Conservation (phyloP, 495 filamentous ascomycete species). For the Staphylotrichum tortipilum region DNA sequence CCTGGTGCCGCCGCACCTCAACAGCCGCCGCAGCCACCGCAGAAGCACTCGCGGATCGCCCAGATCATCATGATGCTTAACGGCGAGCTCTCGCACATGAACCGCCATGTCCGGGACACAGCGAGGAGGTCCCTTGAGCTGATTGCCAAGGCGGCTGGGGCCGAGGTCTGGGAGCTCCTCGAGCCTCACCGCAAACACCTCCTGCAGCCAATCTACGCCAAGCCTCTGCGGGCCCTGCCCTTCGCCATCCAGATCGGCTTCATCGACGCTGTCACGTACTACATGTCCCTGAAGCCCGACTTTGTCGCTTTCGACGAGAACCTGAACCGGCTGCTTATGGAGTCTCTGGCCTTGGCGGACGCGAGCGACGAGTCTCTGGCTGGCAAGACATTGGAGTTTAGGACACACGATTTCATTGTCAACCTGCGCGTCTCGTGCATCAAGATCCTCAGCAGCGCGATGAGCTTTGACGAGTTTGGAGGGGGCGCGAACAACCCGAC, state of each 20-base stretch:
- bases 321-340: constrained; percentile 80
- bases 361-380: constrained; percentile 84
- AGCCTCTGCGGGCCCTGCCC: constrained; percentile 84
- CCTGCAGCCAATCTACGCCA: constrained; percentile 81
- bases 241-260: constrained; percentile 93
- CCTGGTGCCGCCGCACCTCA: too few species aligned
- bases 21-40: constrained; percentile 26
- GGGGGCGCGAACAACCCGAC: constrained; percentile 59
- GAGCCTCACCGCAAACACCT: constrained; percentile 79
- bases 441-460: constrained; percentile 81
- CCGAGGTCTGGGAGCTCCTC: constrained; percentile 76
- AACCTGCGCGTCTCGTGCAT: constrained; percentile 91
- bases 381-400: constrained; percentile 76
- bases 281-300: constrained; percentile 73
- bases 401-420: constrained; percentile 83
- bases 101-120: constrained; percentile 80
- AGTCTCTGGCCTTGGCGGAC: constrained; percentile 86
- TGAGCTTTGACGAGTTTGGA: constrained; percentile 82
- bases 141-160: constrained; percentile 63
- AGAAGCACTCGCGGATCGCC: constrained; percentile 46
- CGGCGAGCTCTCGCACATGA: constrained; percentile 85
- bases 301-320: constrained; percentile 86
- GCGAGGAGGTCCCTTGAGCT: constrained; percentile 73
- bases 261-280: constrained; percentile 94
- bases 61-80: constrained; percentile 76